Conservation (phyloP, 2,329 filamentous ascomycete species). For the Colletotrichum eremochloae region DNA sequence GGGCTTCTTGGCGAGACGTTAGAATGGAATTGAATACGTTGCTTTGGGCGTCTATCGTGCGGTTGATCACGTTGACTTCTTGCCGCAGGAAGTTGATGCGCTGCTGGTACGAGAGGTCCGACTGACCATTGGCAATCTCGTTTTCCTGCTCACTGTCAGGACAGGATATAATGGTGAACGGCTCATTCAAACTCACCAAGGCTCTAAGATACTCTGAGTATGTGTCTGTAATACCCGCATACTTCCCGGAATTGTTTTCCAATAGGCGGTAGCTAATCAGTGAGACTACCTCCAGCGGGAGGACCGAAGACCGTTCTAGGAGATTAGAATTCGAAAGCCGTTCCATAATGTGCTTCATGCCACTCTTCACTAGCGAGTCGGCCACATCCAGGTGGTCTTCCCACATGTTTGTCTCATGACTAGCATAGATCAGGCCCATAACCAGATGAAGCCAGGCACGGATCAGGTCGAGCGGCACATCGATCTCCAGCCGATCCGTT, state of each 20-base stretch:
- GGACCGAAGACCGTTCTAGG: conserved; percentile 53
- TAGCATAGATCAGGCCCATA: conserved; percentile 52
- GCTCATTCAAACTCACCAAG: conserved; percentile 50
- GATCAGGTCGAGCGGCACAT: conserved; percentile 54
- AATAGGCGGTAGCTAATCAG: conserved; percentile 56
- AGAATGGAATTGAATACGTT: conserved; percentile 48
- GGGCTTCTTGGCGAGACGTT: conserved; percentile 11
- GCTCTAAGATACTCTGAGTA: conserved; percentile 59
- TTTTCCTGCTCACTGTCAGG: conserved; percentile 52
- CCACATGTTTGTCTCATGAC: conserved; percentile 45
- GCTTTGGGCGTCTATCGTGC: conserved; percentile 52
- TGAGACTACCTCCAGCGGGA: conserved; percentile 59
- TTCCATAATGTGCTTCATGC: conserved; percentile 55
- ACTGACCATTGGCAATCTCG: conserved; percentile 55
- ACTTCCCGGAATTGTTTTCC: conserved; percentile 54
- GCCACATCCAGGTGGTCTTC: conserved; percentile 49
- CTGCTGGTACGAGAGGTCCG: conserved; percentile 57
- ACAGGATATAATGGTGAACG: conserved; percentile 1
- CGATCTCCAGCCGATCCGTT: conserved; percentile 42
- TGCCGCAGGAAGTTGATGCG: conserved; percentile 57
- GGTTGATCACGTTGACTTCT: conserved; percentile 55
- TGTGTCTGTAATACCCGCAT: conserved; percentile 55
- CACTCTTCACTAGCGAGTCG: conserved; percentile 49
- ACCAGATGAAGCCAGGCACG: conserved; percentile 59
- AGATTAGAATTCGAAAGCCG: conserved; percentile 50